Conservation (phyloP, 2,329 filamentous ascomycete species). For the Sordariomycetes sp. region DNA sequence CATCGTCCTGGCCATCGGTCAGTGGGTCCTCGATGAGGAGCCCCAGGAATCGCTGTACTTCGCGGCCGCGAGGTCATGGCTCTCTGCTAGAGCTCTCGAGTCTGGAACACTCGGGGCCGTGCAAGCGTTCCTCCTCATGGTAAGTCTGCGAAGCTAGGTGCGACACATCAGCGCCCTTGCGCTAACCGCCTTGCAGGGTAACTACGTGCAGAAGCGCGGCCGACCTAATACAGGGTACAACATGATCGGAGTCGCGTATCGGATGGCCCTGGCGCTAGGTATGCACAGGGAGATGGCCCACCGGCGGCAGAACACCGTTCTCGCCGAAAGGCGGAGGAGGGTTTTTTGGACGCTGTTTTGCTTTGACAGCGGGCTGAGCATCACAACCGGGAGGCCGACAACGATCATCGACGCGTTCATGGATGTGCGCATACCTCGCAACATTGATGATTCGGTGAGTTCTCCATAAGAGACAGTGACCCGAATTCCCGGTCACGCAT, state of each 20-base stretch:
- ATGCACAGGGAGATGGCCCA: conserved; percentile 33
- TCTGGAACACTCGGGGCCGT: conserved; percentile 32
- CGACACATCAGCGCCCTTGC: background rate
- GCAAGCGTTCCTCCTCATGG: conserved; percentile 28
- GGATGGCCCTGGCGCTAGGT: conserved; percentile 38
- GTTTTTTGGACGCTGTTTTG: conserved; percentile 28
- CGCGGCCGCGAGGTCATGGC: conserved; percentile 17
- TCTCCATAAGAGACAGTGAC: too few species aligned
- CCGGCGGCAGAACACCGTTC: conserved; percentile 16
- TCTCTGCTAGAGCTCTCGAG: conserved; percentile 31
- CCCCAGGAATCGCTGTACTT: conserved; percentile 17
- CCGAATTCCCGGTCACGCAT: background rate
- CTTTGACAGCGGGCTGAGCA: conserved; percentile 35
- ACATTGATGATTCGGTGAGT: conserved; percentile 29
- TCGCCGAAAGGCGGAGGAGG: conserved; percentile 22
- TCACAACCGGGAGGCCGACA: conserved; percentile 33
- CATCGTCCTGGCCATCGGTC: conserved; percentile 24
- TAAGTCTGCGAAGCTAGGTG: background rate
- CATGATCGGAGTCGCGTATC: conserved; percentile 35
- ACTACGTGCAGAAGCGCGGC: conserved; percentile 39
- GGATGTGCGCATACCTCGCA: conserved; percentile 28
- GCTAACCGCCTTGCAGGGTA: conserved; percentile 14
- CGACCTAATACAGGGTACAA: conserved; percentile 41
- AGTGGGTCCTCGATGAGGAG: conserved; percentile 17
- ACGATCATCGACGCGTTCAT: conserved; percentile 28